Conservation (phyloP, 768 basidiomycete species). For the Agrocybe pediades region DNA sequence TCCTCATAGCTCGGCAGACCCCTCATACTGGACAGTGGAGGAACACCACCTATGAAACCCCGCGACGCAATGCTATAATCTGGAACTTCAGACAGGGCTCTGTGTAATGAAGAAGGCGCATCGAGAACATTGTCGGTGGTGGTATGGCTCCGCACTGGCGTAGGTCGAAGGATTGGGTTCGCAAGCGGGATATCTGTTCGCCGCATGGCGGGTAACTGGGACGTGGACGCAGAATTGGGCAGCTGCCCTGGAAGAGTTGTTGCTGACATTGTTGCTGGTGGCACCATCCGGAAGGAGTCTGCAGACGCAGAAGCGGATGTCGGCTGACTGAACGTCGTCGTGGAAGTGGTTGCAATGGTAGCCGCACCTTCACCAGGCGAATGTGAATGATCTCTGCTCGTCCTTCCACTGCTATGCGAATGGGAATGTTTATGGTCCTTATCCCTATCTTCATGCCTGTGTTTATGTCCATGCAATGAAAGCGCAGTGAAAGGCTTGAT, state of each 20-base stretch:
- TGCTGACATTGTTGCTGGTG: background rate
- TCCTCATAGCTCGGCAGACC: too few relatives aligned
- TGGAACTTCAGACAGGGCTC: slow-evolving; percentile 78
- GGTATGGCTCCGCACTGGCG: background rate
- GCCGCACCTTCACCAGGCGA: too few relatives aligned
- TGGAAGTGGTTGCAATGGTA: background rate
- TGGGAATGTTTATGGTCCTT: slow-evolving; percentile 1
- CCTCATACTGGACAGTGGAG: slow-evolving; percentile 77
- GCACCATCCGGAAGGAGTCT: background rate
- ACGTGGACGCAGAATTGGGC: slow-evolving; percentile 4
- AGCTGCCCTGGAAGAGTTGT: background rate
- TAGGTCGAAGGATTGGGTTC: slow-evolving; percentile 1
- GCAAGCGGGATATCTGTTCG: background rate
- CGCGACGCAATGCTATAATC: slow-evolving; percentile 82
- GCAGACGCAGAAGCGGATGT: background rate
- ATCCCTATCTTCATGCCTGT: slow-evolving; percentile 11
- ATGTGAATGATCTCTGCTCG: slow-evolving; percentile 10
- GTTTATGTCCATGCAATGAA: slow-evolving; percentile 21
- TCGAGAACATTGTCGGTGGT: background rate
- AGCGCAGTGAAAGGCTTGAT: slow-evolving; percentile 66
- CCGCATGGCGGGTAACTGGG: slow-evolving; percentile 9
- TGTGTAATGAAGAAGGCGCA: slow-evolving; percentile 46
- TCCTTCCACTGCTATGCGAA: background rate
- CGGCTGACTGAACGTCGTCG: background rate
- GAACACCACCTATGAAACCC: slow-evolving; percentile 91